Evolutionary conservation across 148 eudicot genomes (phyloP).

Genomic region (Cornus kousa): DNA sequence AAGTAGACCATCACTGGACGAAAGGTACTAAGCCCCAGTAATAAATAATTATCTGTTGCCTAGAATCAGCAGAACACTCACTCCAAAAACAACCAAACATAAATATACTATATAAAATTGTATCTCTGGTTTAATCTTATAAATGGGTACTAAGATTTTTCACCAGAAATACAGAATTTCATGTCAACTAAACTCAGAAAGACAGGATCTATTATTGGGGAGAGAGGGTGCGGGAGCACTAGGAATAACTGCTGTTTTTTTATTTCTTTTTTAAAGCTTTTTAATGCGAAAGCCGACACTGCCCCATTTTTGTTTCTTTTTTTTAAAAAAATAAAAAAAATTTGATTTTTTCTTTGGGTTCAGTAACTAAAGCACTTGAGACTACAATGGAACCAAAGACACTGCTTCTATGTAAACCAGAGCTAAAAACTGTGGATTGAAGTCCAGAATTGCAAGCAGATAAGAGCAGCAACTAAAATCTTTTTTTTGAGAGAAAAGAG

Average conservation of each 20-base stretch:
- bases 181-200: not conserved
- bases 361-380: not conserved
- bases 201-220: not conserved
- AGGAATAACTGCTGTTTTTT: not conserved
- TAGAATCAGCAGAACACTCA: conserved; percentile 12
- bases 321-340: not conserved
- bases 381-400: not conserved
- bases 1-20: not conserved
- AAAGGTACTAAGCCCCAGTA: not conserved
- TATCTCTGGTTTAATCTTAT: not conserved
- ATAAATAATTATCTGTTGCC: not conserved
- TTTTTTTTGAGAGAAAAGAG: too few relatives aligned
- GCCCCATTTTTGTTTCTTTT: not conserved
- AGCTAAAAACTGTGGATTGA: not conserved
- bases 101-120: not conserved
- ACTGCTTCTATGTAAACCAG: not conserved
- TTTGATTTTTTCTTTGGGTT: not conserved
- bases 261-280: not conserved
- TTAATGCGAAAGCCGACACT: not conserved
- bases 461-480: too few relatives aligned
- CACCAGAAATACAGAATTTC: not conserved
- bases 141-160: not conserved
- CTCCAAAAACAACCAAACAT: not conserved
- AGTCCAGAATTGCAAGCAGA: not conserved
- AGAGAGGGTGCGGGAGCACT: not conserved